Conservation (phyloP, 208 protist genomes). For the Hexamita inflata region DNA sequence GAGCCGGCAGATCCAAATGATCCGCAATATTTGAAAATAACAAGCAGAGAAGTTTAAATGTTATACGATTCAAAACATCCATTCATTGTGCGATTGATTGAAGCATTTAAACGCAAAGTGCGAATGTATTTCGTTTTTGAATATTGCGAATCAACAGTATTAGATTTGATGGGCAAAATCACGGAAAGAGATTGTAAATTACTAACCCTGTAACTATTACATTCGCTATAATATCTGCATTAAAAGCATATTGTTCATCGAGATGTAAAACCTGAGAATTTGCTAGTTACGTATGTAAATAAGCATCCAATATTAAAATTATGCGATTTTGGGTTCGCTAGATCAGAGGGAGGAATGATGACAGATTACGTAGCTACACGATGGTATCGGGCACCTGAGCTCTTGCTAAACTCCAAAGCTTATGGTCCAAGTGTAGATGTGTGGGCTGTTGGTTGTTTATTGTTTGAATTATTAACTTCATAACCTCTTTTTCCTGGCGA, state of each 20-base stretch:
- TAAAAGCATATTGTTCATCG: constrained; percentile 4
- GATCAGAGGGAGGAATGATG: constrained; percentile 56
- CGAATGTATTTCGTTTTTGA: constrained; percentile 50
- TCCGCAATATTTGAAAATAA: constrained; percentile 24
- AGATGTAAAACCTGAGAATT: constrained; percentile 40
- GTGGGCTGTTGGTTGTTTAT: constrained; percentile 50
- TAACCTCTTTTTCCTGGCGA: constrained; percentile 47
- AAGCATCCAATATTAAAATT: constrained; percentile 23
- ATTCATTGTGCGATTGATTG: constrained; percentile 44
- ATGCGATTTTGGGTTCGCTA: constrained; percentile 35
- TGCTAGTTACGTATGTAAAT: constrained; percentile 24
- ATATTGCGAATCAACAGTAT: constrained; percentile 44
- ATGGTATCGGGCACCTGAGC: constrained; percentile 40
- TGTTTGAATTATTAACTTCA: constrained; percentile 47
- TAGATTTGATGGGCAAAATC: constrained; percentile 43
- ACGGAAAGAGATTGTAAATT: constrained; percentile 30
- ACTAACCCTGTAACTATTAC: constrained; percentile 34
- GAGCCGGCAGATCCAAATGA: constrained; percentile 39
- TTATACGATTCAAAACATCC: constrained; percentile 40
- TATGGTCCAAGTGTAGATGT: constrained; percentile 48
- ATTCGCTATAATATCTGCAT: background rate
- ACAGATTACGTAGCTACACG: constrained; percentile 35
- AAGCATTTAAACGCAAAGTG: constrained; percentile 45
- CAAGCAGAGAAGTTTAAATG: constrained; percentile 43
- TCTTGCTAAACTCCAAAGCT: constrained; percentile 54